These are phyloP conservation scores for Xylaria sp. DNA, from an alignment of 2,329 filamentous ascomycete species.

Conservation along the genomic window DNA sequence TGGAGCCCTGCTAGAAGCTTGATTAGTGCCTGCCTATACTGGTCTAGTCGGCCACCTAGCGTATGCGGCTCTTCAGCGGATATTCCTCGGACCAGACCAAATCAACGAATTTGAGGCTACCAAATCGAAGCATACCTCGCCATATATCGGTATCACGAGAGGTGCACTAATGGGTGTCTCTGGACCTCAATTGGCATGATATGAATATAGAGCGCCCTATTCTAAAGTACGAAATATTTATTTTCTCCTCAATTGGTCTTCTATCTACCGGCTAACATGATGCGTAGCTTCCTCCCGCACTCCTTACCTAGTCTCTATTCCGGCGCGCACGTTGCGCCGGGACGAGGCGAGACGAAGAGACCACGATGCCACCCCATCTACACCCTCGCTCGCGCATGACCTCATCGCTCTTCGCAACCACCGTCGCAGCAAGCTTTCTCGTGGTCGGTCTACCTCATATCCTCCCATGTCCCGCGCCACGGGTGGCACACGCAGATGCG, in stretches of 20 bases:
- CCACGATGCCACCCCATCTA: slow-evolving; percentile 82
- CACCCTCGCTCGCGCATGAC: slow-evolving; percentile 95
- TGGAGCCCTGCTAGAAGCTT: too few species aligned
- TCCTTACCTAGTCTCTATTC: background rate
- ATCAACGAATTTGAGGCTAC: slow-evolving; percentile 1
- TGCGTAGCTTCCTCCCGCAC: slow-evolving; percentile 2
- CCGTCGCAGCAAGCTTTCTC: slow-evolving; percentile 86
- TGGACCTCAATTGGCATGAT: slow-evolving; percentile 19
- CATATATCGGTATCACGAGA: background rate
- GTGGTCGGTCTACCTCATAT: slow-evolving; percentile 92
- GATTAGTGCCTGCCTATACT: background rate
- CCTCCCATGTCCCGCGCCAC: slow-evolving; percentile 88
- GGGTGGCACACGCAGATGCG: slow-evolving; percentile 78
- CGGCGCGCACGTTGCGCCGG: slow-evolving; percentile 9
- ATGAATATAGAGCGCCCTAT: background rate
- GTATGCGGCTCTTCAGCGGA: slow-evolving; percentile 25
- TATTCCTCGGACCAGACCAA: slow-evolving; percentile 26
- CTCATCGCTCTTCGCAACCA: slow-evolving; percentile 94
- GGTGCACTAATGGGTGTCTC: slow-evolving; percentile 10
- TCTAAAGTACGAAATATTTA: background rate
- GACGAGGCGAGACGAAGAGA: slow-evolving; percentile 1
- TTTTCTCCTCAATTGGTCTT: background rate
- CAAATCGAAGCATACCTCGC: background rate
- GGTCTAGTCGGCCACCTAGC: background rate
- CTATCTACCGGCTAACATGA: background rate